Evolutionary conservation across 2,329 filamentous ascomycete species (phyloP).

Genomic region (Tothia fuscella): DNA sequence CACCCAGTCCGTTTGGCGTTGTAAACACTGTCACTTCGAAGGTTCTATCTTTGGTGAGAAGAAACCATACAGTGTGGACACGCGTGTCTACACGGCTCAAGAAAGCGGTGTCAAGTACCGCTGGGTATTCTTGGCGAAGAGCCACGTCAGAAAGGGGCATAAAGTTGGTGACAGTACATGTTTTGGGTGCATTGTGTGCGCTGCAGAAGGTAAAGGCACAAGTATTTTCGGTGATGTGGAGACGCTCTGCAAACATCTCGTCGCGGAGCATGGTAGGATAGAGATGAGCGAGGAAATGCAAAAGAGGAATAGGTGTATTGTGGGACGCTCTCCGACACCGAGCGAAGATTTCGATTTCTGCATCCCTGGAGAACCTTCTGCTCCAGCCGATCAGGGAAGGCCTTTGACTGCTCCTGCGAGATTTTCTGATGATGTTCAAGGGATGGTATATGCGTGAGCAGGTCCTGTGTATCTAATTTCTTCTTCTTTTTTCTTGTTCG

Average conservation of each 20-base stretch:
- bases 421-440: background rate
- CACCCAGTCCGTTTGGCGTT: constrained; percentile 23
- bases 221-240: constrained; percentile 26
- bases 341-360: constrained; percentile 28
- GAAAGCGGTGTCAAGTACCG: constrained; percentile 19
- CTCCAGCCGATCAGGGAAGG: too few relatives aligned
- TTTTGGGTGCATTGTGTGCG: constrained; percentile 27
- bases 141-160: constrained; percentile 14
- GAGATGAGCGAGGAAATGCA: constrained; percentile 18
- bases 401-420: too few relatives aligned
- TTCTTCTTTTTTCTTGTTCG: background rate
- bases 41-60: constrained; percentile 17
- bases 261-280: constrained; percentile 22
- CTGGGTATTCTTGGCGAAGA: constrained; percentile 29
- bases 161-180: constrained; percentile 14
- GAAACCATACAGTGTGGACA: constrained; percentile 20
- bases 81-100: constrained; percentile 15
- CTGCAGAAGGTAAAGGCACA: constrained; percentile 20
- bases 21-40: constrained; percentile 23
- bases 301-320: constrained; percentile 22
- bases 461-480: background rate
- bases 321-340: constrained; percentile 22
- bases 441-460: background rate
- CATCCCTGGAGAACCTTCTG: too few relatives aligned
- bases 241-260: constrained; percentile 28